Base-by-base conservation (phyloP, 2,329 filamentous ascomycete species). In the Exophiala spinifera region DNA sequence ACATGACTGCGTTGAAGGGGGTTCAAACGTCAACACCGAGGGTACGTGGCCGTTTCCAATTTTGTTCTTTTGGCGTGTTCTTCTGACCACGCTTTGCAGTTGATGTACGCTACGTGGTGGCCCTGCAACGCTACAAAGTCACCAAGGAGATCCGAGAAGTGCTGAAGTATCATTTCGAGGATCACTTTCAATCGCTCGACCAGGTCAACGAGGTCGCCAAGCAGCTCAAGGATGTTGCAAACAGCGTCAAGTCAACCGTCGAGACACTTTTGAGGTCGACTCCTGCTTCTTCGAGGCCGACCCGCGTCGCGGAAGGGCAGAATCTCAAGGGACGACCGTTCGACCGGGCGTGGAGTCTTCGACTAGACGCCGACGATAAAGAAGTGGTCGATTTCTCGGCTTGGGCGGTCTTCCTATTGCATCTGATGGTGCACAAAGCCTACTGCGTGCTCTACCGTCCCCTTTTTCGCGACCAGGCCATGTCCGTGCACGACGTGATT, bases 401-500 rank as follows among this genome's bases (percentile, higher is more conserved):
- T 11, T 62, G 60, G 60, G 45, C 60, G 10, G 58, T 45, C 4
- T 34, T 56, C 13, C 50, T 64, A 8, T 28, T 64, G 20, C 59
- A 57, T 39, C 21, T 64, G 34, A 64, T 64, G 61, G 53, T 61
- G 8, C 57, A 64, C 45, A 62, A 62, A 49, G 61, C 62, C 4
- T 62, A 57, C 46, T 63, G 61, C 40, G 53, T 61, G 11, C 49
- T 64, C 2, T 64, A 63, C 44, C 49, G 56, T 39, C 62, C 61
- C 11, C 51, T 64, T 15, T 56, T 62, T 37, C 47, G 51, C 34
- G 52, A 60, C 48, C 50, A 49, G 15, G 20, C 46, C 13, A 40
- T 51, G 21, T 28, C 21, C 8, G 39, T 44, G 14, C 42, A 56
- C 34, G 52, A 52, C n/a, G 36, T 39, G 1, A 39, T 59, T 20